Base-by-base conservation (phyloP, 2,329 filamentous ascomycete species). In the Trichoderma aggressivum region DNA sequence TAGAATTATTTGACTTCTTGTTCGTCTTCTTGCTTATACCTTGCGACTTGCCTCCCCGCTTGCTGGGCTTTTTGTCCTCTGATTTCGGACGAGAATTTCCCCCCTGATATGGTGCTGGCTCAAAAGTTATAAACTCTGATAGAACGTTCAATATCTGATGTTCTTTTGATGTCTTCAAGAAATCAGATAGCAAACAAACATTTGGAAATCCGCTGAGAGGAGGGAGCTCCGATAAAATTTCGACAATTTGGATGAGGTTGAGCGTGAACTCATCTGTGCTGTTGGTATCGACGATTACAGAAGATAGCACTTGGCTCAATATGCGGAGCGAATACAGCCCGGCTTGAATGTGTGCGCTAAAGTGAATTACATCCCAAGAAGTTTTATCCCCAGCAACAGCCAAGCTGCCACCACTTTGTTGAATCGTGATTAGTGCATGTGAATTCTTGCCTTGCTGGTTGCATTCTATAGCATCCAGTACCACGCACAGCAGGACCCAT, bases 311-410 rank as follows among this genome's bases (percentile, higher is more conserved):
- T 28, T 81, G 80, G 3, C 86, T 73, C 5, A 89, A 70, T 28
- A 83, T 76, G n/a, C 89, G 84, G 1, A 92, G 76, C 0, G 90
- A 91, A 76, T 92, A 92, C 7, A 88, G 79, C 0, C 85, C 82
- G 5, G 87, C 87, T 68, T 91, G 87, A 0, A 89, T 78, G 73
- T 91, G 88, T 0, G 90, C 89, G 10, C 84, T 78, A 61, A 91
- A 82, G 75, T 93, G 91, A 56, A 91, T 79, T 21, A 86, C 81
- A 11, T 86, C 82, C 91, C 90, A 92, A 1, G 74, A 78, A 61
- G 75, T n/a, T 32, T 50, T 68, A 24, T 58, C 47, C 6, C 74
- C 5, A 36, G 16, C 18, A 18, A 59, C 47, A 28, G 6, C 7
- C 1, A 68, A 6, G 2, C 21, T 61, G 8, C 43, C n/a, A 12